A percentile compares a stretch with the other conserved stretches of the same genome.
Conservation (phyloP, 139 green algal genomes). For the Closterium sp. region DNA sequence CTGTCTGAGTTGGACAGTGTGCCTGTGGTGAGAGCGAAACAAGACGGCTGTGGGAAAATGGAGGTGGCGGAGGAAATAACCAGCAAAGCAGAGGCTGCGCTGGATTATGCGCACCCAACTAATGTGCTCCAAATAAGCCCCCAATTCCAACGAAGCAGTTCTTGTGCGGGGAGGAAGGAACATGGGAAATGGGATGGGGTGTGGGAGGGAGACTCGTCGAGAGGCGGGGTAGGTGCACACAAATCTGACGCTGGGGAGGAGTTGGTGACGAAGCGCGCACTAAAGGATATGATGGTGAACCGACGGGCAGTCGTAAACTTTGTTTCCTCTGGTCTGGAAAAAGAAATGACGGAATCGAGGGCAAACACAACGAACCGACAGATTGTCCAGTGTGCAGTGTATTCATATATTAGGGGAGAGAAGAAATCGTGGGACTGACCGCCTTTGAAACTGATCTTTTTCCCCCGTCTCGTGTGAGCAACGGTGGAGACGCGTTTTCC, state of each 20-base stretch:
- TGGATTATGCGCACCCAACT: neutral
- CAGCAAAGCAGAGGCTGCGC: neutral
- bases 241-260: neutral
- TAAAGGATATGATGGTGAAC: neutral
- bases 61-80: neutral
- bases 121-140: neutral
- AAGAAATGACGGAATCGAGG: no score
- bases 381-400: no score
- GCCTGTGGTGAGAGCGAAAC: neutral
- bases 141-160: neutral
- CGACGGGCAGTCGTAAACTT: no score
- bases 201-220: neutral
- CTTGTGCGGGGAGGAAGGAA: no score
- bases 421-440: no score
- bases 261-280: neutral
- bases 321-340: no score
- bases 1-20: neutral
- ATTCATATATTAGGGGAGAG: no score
- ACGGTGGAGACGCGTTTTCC: neutral
- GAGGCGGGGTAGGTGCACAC: neutral
- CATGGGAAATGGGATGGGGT: neutral
- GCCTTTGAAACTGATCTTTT: neutral
- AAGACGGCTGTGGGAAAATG: neutral
- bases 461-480: neutral
- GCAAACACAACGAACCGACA: no score